Evolutionary conservation across 805 yeast species (phyloP).

Genomic region (Kodamaea hsintzibuensis): DNA sequence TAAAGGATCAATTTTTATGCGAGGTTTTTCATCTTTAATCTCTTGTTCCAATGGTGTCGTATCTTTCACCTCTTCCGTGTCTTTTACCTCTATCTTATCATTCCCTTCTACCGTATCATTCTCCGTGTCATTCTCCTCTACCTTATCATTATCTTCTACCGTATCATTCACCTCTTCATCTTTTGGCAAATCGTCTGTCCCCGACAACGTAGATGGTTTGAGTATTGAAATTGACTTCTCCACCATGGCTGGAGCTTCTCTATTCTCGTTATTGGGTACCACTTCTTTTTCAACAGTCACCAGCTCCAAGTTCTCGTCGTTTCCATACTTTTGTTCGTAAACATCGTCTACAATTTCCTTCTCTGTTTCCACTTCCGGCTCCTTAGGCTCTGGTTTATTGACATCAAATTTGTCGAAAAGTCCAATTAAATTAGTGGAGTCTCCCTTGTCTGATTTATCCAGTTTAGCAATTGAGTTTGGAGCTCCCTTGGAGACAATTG

Average conservation of each 20-base stretch:
- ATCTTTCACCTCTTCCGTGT: neutral
- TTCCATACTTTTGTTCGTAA: conserved; percentile 7
- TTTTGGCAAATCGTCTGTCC: neutral
- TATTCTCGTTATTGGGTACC: neutral
- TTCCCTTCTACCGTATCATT: neutral
- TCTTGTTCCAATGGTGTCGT: neutral
- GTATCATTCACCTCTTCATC: neutral
- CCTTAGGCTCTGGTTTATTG: conserved; percentile 7
- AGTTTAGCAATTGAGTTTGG: neutral
- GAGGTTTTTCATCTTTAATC: neutral
- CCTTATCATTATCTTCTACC: neutral
- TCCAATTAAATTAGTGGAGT: conserved; percentile 28
- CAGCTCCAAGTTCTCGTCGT: conserved; percentile 7
- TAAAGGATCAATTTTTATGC: neutral
- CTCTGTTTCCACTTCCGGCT: conserved; percentile 2
- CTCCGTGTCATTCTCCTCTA: neutral
- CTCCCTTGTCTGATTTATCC: conserved; percentile 9
- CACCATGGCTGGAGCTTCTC: conserved; percentile 2
- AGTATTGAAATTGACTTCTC: conserved; percentile 1
- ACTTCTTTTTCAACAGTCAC: neutral
- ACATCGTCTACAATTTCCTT: conserved; percentile 13
- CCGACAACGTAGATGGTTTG: neutral
- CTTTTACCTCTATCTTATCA: too few relatives aligned
- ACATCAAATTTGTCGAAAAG: conserved; percentile 39
- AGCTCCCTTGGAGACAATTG: conserved; percentile 21